Evolutionary conservation across 1,139 yeast genomes (phyloP), one percentile per base, ranked within the genome.

Genomic region (Yamadazyma pseudoaaseri): DNA sequence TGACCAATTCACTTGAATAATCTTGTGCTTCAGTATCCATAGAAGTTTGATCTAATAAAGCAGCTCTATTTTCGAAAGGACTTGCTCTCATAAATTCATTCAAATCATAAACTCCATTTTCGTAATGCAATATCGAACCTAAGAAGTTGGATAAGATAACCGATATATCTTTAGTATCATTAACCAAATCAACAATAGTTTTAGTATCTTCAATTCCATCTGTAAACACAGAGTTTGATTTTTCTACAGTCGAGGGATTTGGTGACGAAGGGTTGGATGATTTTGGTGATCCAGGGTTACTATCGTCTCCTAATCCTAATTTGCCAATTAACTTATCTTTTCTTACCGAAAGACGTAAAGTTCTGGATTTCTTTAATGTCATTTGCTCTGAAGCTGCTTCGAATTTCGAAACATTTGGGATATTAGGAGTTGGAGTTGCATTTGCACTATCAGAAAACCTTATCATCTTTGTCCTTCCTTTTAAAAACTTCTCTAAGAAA

Each of bases 51-150:
- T 60, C 62, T 27, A 62, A 39, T 27, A 48, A 60, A 40, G 51
- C 67, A 45, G 41, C 47, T 45, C 60, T 56, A 39, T 43, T 52
- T n/a, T 56, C 58, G 29, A 62, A 60, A 2, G 85, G 73, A 21
- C 55, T 48, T 10, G 48, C 47, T 9, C 58, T 54, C 15, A 82
- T 57, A 46, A 67, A 79, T 7, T 71, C 76, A 6, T 67, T 60
- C 44, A 77, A 83, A 21, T 66, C 67, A 12, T 60, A 60, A 2
- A 66, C 62, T 30, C 70, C 70, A 2, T 79, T 68, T 13, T 80
- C 75, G 34, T 81, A 61, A 43, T 86, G 94, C 61, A 89, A 87
- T 37, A 87, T 70, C 12, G 60, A 62, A 8, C 76, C 76, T 12
- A 83, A 52, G 40, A 86, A 80, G 46, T 75, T 79, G 46, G 86